Evolutionary conservation across 805 yeast species (phyloP).

Genomic region (Cyberlindnera veronae): DNA sequence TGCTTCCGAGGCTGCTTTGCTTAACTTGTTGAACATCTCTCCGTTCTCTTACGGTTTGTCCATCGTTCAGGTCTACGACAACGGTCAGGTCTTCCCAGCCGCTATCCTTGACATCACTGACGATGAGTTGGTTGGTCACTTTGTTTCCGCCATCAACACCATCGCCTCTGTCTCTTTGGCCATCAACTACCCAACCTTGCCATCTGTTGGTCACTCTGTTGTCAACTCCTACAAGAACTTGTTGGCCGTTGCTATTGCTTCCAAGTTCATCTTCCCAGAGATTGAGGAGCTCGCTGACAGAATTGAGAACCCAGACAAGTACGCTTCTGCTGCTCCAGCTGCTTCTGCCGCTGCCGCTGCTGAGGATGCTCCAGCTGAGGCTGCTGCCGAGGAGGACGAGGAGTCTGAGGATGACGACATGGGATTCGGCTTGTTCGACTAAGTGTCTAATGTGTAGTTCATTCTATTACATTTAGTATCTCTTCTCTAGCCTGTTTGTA

Average conservation of each 20-base stretch:
- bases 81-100: constrained; percentile 97
- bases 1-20: constrained; percentile 97
- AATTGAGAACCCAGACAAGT: constrained; percentile 99
- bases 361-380: constrained; percentile 72
- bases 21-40: constrained; percentile 99
- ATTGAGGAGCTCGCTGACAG: constrained; percentile 99
- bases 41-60: constrained; percentile 99
- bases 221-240: constrained; percentile 99
- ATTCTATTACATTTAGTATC: constrained; percentile 1
- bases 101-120: constrained; percentile 97
- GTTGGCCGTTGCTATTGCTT: constrained; percentile 95
- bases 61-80: constrained; percentile 95
- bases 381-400: constrained; percentile 65
- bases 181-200: constrained; percentile 98
- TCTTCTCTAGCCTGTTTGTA: background rate
- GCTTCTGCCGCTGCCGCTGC: constrained; percentile 82
- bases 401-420: constrained; percentile 73
- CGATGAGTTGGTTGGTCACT: constrained; percentile 91
- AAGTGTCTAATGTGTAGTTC: constrained; percentile 34
- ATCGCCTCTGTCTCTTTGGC: constrained; percentile 97
- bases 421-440: constrained; percentile 99
- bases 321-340: constrained; percentile 98
- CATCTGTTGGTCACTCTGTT: constrained; percentile 98
- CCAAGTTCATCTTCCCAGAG: constrained; percentile 99
- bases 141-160: constrained; percentile 86